Percentiles rank a stretch among this genome's conserved stretches.
These are phyloP conservation scores for Plasmopara halstedii DNA, from an alignment of 352 stramenopile genomes.

Conservation along the genomic window DNA sequence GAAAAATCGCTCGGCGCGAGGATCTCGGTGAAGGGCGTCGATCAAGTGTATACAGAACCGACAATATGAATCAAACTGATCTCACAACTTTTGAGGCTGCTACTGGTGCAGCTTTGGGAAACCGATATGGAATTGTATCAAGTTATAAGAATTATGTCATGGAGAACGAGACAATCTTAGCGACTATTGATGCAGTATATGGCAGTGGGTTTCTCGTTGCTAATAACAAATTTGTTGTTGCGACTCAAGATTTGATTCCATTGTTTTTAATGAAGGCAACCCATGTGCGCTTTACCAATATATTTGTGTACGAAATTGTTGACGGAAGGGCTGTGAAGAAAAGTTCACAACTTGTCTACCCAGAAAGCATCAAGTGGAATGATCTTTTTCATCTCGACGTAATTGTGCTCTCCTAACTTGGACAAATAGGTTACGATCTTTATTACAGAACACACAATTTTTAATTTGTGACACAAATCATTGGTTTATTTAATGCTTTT, in stretches of 20 bases:
- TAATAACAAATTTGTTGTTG: slow-evolving; percentile 33
- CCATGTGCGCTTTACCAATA: slow-evolving; percentile 27
- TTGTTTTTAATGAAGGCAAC: slow-evolving; percentile 37
- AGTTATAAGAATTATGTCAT: slow-evolving; percentile 27
- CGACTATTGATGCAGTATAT: slow-evolving; percentile 33
- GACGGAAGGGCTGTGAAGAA: too few relatives aligned
- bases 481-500: too few relatives aligned
- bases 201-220: slow-evolving; percentile 32
- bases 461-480: too few relatives aligned
- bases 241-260: slow-evolving; percentile 24
- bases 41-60: slow-evolving; percentile 10
- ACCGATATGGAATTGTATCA: slow-evolving; percentile 16
- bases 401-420: too few relatives aligned
- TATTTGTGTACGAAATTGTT: slow-evolving; percentile 36
- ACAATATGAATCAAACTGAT: slow-evolving; percentile 6
- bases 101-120: slow-evolving; percentile 18
- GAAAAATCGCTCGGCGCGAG: slow-evolving; percentile 12
- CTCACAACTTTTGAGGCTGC: slow-evolving; percentile 23
- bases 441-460: too few relatives aligned
- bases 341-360: too few relatives aligned
- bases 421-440: too few relatives aligned
- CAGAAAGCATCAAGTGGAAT: too few relatives aligned
- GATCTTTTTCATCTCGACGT: too few relatives aligned
- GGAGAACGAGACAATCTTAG: slow-evolving; percentile 21
- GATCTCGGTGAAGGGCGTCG: not conserved